A percentile compares a stretch with the other conserved stretches of the same genome.
phyloP scores from a whole-genome alignment of 371 early-diverging fungal genomes.

The Apophysomyces trapeziformis region DNA sequence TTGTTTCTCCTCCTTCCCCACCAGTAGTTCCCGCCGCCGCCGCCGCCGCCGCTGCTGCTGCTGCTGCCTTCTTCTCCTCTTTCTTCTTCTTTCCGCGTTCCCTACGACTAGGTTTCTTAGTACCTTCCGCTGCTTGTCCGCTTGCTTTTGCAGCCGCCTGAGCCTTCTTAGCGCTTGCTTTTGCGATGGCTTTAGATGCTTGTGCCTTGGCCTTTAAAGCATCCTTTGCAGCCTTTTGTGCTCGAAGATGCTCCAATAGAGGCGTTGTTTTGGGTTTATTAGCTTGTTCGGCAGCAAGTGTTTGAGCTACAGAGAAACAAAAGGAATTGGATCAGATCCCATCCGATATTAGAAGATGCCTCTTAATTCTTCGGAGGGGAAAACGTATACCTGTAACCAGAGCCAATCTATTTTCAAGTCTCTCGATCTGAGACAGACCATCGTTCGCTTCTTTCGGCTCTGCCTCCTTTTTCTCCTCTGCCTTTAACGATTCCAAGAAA shows the following conservation, averaged over 20 bases:
- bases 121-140: slow-evolving; percentile 15
- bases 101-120: slow-evolving; percentile 35
- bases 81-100: slow-evolving; percentile 38
- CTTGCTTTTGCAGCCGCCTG: slow-evolving; percentile 13
- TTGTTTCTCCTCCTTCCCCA: background rate
- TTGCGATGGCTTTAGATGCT: slow-evolving; percentile 52
- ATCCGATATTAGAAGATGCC: background rate
- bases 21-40: slow-evolving; percentile 11
- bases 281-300: slow-evolving; percentile 50
- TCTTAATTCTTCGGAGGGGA: no score
- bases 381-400: slow-evolving; percentile 43
- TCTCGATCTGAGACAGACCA: slow-evolving; percentile 52
- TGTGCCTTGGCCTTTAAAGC: slow-evolving; percentile 56
- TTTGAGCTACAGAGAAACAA: slow-evolving; percentile 33
- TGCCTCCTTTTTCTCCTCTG: slow-evolving; percentile 43
- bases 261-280: slow-evolving; percentile 70
- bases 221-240: slow-evolving; percentile 70
- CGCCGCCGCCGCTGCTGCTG: background rate
- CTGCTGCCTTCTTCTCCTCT: slow-evolving; percentile 38
- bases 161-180: slow-evolving; percentile 26
- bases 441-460: slow-evolving; percentile 40
- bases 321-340: background rate
- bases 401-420: slow-evolving; percentile 55
- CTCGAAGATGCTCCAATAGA: slow-evolving; percentile 76
- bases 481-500: slow-evolving; percentile 72